A percentile compares a stretch with the other conserved stretches of the same genome.
These are phyloP conservation scores for Penicillium pancosmium DNA, from an alignment of 495 filamentous ascomycete genomes.

Conservation along the genomic window DNA sequence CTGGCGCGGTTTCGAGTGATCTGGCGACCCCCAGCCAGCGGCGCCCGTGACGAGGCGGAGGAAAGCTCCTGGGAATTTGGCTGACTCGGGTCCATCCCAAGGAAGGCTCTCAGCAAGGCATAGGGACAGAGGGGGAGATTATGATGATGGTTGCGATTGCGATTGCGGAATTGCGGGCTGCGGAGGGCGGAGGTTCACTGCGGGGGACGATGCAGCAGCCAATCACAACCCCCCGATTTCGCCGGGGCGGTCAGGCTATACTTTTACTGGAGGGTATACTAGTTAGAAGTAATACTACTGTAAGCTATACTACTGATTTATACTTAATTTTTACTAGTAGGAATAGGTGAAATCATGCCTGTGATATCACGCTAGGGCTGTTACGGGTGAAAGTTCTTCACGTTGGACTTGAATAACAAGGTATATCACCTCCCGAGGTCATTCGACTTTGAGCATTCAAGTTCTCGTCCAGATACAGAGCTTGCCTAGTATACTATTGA, in stretches of 20 bases:
- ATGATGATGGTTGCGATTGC: not conserved
- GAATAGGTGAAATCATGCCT: too few relatives aligned
- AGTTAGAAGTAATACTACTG: too few relatives aligned
- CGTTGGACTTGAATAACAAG: too few relatives aligned
- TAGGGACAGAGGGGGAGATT: not conserved
- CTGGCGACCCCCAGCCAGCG: slow-evolving; percentile 37
- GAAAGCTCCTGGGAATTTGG: slow-evolving; percentile 6
- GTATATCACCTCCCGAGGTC: too few relatives aligned
- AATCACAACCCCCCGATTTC: not conserved
- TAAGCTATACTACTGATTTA: too few relatives aligned
- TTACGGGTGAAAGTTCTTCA: too few relatives aligned
- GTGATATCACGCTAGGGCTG: too few relatives aligned
- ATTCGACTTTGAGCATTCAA: too few relatives aligned
- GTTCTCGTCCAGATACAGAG: too few relatives aligned
- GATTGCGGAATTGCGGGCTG: slow-evolving; percentile 14
- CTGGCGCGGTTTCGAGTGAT: slow-evolving; percentile 54
- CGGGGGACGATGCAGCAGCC: not conserved
- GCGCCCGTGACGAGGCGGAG: slow-evolving; percentile 20
- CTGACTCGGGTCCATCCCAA: slow-evolving; percentile 21
- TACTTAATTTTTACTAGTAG: too few relatives aligned
- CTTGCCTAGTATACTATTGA: too few relatives aligned
- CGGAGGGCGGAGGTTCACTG: slow-evolving; percentile 1
- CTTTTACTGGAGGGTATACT: too few relatives aligned
- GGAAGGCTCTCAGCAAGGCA: not conserved
- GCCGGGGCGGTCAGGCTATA: not conserved